Evolutionary conservation across 1,139 yeast genomes (phyloP), one percentile per base, ranked within the genome.

Genomic region (Suhomyces bribrorum): DNA sequence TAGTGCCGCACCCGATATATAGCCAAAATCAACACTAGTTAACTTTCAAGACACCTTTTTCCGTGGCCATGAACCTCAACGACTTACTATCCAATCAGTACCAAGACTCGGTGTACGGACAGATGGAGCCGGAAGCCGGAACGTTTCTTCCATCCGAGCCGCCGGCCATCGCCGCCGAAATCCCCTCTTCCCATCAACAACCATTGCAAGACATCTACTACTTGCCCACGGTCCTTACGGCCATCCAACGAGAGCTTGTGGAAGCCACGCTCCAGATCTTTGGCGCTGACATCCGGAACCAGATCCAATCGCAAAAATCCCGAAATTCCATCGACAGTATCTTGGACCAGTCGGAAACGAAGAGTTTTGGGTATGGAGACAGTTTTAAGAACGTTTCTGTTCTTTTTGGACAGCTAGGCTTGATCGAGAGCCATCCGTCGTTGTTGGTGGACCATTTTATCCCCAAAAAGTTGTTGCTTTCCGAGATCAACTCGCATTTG

Each of bases 401-500:
- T 29, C 63, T 84, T 18, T 69, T 71, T 36, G 73, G 75, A 8
- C 82, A 78, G 49, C 55, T 82, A 7, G 55, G 66, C 23, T 69
- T 73, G 14, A 64, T 82, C 0, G 66, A 74, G 3, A 78, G 75
- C 49, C 89, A 85, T 55, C 88, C 90, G 1, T 79, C 83, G 27
- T 61, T 84, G 31, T 55, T 84, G 28, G 89, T 84, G 24, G 86
- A 83, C 50, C 92, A 85, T 56, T 84, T 80, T 50, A 80, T 84
- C 54, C 88, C 92, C 9, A 77, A 81, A 45, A 81, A 81, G 41
- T 62, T 84, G 42, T 56, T 85, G 14, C 61, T 83, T 28, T 75
- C 79, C 79, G 86, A 83, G 46, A 70, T 84, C 1, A 82, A 77
- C 42, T 81, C 78, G 41, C 60, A 75, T 31, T 61, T 83, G 34